Evolutionary conservation across 225 moss, liverwort and hornwort genomes (phyloP), one percentile per base, ranked within the genome.

Genomic region (Pseudoscleropodium purum): DNA sequence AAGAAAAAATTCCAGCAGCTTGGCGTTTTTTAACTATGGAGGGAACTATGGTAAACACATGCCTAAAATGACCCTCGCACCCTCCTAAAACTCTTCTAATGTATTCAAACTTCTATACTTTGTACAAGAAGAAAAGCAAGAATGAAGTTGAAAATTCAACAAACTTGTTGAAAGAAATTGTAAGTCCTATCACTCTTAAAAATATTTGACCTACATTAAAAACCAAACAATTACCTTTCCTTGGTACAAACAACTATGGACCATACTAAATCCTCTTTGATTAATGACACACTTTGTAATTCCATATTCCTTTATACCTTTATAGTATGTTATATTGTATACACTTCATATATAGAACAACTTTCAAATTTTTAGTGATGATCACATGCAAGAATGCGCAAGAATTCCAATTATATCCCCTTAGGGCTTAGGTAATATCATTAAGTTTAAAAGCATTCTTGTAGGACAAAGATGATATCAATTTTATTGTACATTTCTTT

Each of bases 301-400:
- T 15, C 9, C 1, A 43, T 9, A 43, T 41, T 15, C 3, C 5
- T 24, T 72, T 26, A 13, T 4, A 72, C 15, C 15, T 0, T 26
- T 43, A 27, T 15, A 26, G 5, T 43, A 25, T 72, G 0, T 72
- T 26, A 68, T 37, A 68, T 37, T 20, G 6, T 11, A 67, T 36
- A 26, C 8, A 41, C 41, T 72, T 72, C 26, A 41, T 26, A 70
- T 26, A 70, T 39, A 41, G 1, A 5, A 15, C 26, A 39, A 41
- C 1, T 26, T 26, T 41, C 26, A 72, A 72, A 43, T 72, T 9
- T 41, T 72, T 0, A 27, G 3, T 15, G 24, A 3, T 43, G 8
- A 43, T 72, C 0, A 25, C 0, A 15, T 26, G 3, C 9, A 4
- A n/a, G 4, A 41, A 41, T 26, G 9, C 1, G 5, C 15, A 41